A percentile compares a stretch with the other conserved stretches of the same genome.
These are phyloP conservation scores for Kwoniella dejecticola DNA, from an alignment of 768 basidiomycete genomes.

Conservation along the genomic window DNA sequence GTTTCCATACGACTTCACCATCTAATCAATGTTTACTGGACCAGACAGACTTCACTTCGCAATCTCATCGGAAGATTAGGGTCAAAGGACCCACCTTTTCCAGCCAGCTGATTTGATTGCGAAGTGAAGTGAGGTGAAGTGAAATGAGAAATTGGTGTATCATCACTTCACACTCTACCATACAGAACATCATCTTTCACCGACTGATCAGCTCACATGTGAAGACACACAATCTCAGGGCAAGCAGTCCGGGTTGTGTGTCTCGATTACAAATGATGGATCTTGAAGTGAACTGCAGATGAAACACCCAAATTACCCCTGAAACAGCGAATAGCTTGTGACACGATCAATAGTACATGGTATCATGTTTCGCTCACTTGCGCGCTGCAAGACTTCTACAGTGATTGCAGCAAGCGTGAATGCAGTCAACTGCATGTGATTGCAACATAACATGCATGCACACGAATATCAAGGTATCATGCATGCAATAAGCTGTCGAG, in stretches of 20 bases:
- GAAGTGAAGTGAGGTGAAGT: slow-evolving; percentile 24
- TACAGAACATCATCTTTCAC: too few relatives aligned
- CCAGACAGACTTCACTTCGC: slow-evolving; percentile 1
- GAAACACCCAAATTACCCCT: background rate
- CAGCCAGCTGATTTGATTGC: slow-evolving; percentile 13
- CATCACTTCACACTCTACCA: too few relatives aligned
- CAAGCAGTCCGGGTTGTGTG: background rate
- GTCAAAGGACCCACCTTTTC: background rate
- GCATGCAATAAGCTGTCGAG: too few relatives aligned
- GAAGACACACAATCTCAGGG: background rate
- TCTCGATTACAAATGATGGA: background rate
- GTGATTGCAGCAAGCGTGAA: background rate
- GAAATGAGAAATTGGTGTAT: too few relatives aligned
- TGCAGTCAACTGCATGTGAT: background rate
- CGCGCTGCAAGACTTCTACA: too few relatives aligned
- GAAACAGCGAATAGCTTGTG: background rate
- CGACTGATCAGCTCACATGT: background rate
- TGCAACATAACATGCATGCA: background rate
- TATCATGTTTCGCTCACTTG: too few relatives aligned
- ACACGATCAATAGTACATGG: background rate
- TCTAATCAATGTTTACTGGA: slow-evolving; percentile 8
- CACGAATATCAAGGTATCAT: background rate
- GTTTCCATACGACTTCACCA: slow-evolving; percentile 1
- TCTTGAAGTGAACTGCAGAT: background rate
- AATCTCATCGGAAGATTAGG: background rate